Evolutionary conservation across 2,329 filamentous ascomycete species (phyloP).

Genomic region (Talaromyces sp.): DNA sequence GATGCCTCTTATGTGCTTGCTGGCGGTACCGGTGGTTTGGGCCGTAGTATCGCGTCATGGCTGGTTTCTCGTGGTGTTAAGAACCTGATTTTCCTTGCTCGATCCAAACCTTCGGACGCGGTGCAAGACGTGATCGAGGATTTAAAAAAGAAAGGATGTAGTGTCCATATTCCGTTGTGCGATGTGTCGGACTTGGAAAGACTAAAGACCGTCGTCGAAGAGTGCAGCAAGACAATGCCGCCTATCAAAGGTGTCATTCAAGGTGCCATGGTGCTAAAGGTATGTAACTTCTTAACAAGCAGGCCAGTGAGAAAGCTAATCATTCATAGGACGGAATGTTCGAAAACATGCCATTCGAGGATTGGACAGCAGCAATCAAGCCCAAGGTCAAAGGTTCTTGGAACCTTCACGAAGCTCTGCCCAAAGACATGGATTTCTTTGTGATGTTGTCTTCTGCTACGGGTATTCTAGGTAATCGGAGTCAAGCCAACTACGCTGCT

Average conservation of each 20-base stretch:
- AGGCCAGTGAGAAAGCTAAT: neutral
- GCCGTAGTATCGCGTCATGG: constrained; percentile 18
- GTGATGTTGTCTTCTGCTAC: constrained; percentile 39
- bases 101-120: constrained; percentile 15
- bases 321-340: constrained; percentile 25
- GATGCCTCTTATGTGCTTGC: constrained; percentile 20
- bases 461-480: constrained; percentile 42
- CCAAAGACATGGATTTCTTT: constrained; percentile 38
- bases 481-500: constrained; percentile 43
- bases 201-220: constrained; percentile 12
- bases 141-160: constrained; percentile 14
- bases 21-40: constrained; percentile 21
- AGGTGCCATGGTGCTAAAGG: constrained; percentile 23
- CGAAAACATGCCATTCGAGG: constrained; percentile 36
- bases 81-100: constrained; percentile 27
- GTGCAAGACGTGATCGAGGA: constrained; percentile 16
- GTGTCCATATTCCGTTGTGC: constrained; percentile 17
- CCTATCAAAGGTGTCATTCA: constrained; percentile 31
- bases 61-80: constrained; percentile 22
- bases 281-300: neutral
- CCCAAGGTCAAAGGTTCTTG: constrained; percentile 39
- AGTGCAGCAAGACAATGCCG: constrained; percentile 16
- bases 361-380: constrained; percentile 32
- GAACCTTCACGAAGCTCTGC: constrained; percentile 30
- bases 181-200: constrained; percentile 19